Base-by-base conservation (phyloP, 1,139 yeast species). In the Scheffersomyces segobiensis region DNA sequence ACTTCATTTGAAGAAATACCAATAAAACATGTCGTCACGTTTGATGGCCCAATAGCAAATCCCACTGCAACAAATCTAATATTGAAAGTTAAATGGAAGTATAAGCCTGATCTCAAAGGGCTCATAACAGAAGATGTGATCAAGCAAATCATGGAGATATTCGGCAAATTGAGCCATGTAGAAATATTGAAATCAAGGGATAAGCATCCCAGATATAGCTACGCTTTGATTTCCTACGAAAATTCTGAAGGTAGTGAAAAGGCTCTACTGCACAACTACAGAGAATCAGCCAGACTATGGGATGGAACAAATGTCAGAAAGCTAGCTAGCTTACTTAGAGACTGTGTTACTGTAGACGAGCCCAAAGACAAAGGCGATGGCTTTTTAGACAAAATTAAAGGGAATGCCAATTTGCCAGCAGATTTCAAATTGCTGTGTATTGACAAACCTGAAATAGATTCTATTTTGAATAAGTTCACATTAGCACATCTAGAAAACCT, bases 291-390 rank as follows among this genome's bases (percentile, higher is more conserved):
- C 5, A 67, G 70, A 20, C 61, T 77, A 51, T 84, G 87, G 87
- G 84, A 84, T 64, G 77, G 78, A 0, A 70, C 80, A 0, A 75
- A 74, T 1, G 78, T 82, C 17, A 62, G 85, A 26, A 82, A 79
- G 63, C 61, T 82, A 53, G 84, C 87, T 5, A 82, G 86, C 62
- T 72, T 81, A 58, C 65, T 81, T 20, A 66, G 85, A 66, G 72
- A 67, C n/a, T 78, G 82, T 58, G 8, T 21, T 52, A 14, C 26
- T 56, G 39, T 46, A 54, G 22, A 42, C 12, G 53, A 57, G 8
- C 8, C 32, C 32, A 24, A 24, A 24, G 32, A 24, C 3, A 24
- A 24, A 32, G 42, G 3, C 12, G 42, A 32, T 14, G 14, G 17
- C 2, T 10, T 14, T 32, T 10, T 32, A 14, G 42, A 32, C 42